Percentiles rank a stretch among this genome's conserved stretches.
phyloP scores from a whole-genome alignment of 2,329 filamentous ascomycete species.

The Dothideomycetes sp. region DNA sequence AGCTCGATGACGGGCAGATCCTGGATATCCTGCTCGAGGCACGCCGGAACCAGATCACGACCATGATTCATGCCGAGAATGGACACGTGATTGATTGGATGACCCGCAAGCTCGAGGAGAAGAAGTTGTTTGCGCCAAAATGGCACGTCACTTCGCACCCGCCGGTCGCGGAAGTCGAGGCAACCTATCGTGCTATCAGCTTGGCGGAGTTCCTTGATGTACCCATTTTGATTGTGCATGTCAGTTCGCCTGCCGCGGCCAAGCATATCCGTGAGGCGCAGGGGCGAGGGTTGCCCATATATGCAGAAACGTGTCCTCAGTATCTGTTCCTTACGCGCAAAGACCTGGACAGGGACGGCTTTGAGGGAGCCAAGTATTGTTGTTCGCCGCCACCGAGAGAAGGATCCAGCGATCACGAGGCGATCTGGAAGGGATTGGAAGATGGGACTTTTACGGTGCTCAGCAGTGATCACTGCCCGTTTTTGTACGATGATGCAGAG shows the following conservation, averaged over 20 bases:
- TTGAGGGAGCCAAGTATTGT: constrained; percentile 45
- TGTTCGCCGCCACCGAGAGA: constrained; percentile 43
- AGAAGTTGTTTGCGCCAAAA: constrained; percentile 36
- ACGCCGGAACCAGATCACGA: constrained; percentile 36
- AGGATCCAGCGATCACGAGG: constrained; percentile 35
- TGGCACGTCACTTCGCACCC: constrained; percentile 42
- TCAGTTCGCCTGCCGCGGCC: constrained; percentile 37
- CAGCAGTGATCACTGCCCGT: constrained; percentile 40
- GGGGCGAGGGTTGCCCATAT: constrained; percentile 37
- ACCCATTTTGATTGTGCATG: constrained; percentile 44
- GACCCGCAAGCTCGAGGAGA: constrained; percentile 40
- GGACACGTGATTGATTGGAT: constrained; percentile 44
- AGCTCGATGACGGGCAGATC: constrained; percentile 27
- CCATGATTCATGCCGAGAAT: constrained; percentile 47
- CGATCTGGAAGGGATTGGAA: constrained; percentile 39
- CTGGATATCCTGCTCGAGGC: constrained; percentile 27
- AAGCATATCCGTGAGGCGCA: constrained; percentile 38
- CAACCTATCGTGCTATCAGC: constrained; percentile 42
- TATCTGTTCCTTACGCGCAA: constrained; percentile 44
- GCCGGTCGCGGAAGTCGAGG: constrained; percentile 40
- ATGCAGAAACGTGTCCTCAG: constrained; percentile 46
- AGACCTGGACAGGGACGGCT: constrained; percentile 39
- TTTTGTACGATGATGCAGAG: constrained; percentile 37
- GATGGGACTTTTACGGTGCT: constrained; percentile 44
- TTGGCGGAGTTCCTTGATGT: constrained; percentile 40